A percentile compares a stretch with the other conserved stretches of the same genome.
Conservation (phyloP, 441 rosid genomes). For the Mallotus japonicus region DNA sequence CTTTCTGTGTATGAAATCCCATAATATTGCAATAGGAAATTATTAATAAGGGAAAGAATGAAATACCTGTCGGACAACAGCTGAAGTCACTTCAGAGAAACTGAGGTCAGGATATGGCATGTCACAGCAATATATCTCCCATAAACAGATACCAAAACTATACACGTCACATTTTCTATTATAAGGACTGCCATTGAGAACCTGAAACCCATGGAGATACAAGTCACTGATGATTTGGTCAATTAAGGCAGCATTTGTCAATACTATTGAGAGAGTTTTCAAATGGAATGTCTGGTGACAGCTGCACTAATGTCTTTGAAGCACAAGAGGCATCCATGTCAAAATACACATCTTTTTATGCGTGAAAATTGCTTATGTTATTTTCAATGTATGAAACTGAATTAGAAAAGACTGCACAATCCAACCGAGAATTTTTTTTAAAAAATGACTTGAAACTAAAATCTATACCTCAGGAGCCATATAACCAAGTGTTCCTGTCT, state of each 20-base stretch:
- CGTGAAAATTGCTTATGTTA: not conserved
- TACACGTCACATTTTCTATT: conserved; percentile 95
- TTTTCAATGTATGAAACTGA: not conserved
- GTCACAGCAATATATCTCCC: conserved; percentile 99
- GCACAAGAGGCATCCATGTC: not conserved
- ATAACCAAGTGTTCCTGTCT: conserved; percentile 95
- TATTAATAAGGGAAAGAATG: not conserved
- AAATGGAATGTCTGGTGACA: not conserved
- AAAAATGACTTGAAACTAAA: too few relatives aligned
- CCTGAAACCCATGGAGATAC: conserved; percentile 44
- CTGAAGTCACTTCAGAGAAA: conserved; percentile 88
- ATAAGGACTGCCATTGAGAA: conserved; percentile 86
- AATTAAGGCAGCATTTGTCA: not conserved
- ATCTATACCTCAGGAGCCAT: conserved; percentile 94
- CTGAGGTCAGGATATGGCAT: conserved; percentile 97
- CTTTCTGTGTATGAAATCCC: not conserved
- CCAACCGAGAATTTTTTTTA: too few relatives aligned
- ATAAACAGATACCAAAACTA: conserved; percentile 92
- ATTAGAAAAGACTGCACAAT: too few relatives aligned
- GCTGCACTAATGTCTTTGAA: not conserved
- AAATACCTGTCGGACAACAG: conserved; percentile 86
- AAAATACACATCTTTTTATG: not conserved
- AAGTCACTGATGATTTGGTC: conserved; percentile 21
- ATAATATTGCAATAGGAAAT: not conserved
- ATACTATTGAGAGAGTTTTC: not conserved